Evolutionary conservation across 1,284 basidiomycete genomes (phyloP).

Genomic region (Irpex sp.): DNA sequence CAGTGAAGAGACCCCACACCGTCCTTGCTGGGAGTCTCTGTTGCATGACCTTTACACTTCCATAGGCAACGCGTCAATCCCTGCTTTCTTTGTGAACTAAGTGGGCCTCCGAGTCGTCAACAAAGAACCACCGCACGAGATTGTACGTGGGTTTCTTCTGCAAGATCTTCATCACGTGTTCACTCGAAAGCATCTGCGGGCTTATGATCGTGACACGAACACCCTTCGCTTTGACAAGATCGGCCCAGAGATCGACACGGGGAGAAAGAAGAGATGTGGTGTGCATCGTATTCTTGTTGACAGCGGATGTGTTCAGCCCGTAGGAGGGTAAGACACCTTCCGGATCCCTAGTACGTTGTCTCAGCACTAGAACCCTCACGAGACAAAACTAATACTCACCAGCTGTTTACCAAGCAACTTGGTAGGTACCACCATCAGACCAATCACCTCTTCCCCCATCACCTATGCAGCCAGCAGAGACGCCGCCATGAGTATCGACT

Average conservation of each 20-base stretch:
- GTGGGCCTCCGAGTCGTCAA: slow-evolving; percentile 5
- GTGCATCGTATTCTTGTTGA: not conserved
- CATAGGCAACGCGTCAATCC: not conserved
- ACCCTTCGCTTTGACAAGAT: not conserved
- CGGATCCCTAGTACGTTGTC: not conserved
- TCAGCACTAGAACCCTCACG: not conserved
- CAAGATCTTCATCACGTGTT: not conserved
- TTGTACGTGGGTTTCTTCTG: not conserved
- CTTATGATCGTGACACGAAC: slow-evolving; percentile 6
- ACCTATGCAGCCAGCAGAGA: slow-evolving; percentile 2
- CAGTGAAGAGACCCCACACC: slow-evolving; percentile 18
- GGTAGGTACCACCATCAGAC: slow-evolving; percentile 1
- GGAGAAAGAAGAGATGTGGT: not conserved
- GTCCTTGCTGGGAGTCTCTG: slow-evolving; percentile 14
- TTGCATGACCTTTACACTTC: slow-evolving; percentile 9
- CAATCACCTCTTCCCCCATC: not conserved
- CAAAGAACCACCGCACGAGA: slow-evolving; percentile 3
- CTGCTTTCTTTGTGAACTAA: not conserved
- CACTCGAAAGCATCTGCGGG: slow-evolving; percentile 5
- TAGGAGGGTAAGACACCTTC: not conserved
- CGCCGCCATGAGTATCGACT: not conserved
- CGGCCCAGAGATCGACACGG: not conserved
- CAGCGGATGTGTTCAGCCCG: not conserved
- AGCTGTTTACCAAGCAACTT: not conserved
- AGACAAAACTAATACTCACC: not conserved